These are phyloP conservation scores for Zymoseptoria brevis DNA, from an alignment of 2,329 filamentous ascomycete species.

Conservation along the genomic window DNA sequence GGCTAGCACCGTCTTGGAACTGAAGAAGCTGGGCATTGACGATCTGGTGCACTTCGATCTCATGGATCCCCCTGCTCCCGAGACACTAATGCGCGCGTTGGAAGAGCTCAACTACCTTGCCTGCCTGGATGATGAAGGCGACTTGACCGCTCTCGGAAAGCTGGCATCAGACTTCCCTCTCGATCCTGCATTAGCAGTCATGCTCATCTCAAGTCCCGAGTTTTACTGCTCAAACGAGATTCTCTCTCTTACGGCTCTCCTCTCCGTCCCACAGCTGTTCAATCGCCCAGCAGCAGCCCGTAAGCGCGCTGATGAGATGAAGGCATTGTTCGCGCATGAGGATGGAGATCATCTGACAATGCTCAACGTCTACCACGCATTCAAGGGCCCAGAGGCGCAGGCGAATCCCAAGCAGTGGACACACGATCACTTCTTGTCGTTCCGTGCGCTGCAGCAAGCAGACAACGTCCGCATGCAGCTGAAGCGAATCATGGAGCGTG, in stretches of 20 bases:
- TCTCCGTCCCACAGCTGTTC: slow-evolving; percentile 72
- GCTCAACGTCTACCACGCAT: slow-evolving; percentile 94
- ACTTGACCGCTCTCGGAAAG: slow-evolving; percentile 80
- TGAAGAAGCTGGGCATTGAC: slow-evolving; percentile 99
- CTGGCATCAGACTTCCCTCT: slow-evolving; percentile 99
- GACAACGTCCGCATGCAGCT: slow-evolving; percentile 91
- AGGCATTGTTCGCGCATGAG: slow-evolving; percentile 93
- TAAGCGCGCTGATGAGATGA: slow-evolving; percentile 91
- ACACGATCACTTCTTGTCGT: slow-evolving; percentile 96
- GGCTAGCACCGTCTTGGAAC: slow-evolving; percentile 86
- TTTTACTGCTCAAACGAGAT: slow-evolving; percentile 88
- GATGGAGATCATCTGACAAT: slow-evolving; percentile 90
- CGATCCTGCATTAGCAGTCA: slow-evolving; percentile 87
- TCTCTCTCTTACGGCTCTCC: slow-evolving; percentile 89
- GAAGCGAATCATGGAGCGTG: slow-evolving; percentile 86
- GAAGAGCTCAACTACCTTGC: slow-evolving; percentile 91
- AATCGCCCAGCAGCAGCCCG: slow-evolving; percentile 98
- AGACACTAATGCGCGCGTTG: slow-evolving; percentile 92
- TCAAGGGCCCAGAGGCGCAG: slow-evolving; percentile 60
- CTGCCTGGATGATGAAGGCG: slow-evolving; percentile 87
- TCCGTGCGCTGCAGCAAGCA: slow-evolving; percentile 75
- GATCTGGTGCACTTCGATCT: slow-evolving; percentile 96
- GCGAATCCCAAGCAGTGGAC: slow-evolving; percentile 85
- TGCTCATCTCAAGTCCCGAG: slow-evolving; percentile 79
- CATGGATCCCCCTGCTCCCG: slow-evolving; percentile 95